Evolutionary conservation across 1,139 yeast species (phyloP).

Genomic region (Yamadazyma aaseri): DNA sequence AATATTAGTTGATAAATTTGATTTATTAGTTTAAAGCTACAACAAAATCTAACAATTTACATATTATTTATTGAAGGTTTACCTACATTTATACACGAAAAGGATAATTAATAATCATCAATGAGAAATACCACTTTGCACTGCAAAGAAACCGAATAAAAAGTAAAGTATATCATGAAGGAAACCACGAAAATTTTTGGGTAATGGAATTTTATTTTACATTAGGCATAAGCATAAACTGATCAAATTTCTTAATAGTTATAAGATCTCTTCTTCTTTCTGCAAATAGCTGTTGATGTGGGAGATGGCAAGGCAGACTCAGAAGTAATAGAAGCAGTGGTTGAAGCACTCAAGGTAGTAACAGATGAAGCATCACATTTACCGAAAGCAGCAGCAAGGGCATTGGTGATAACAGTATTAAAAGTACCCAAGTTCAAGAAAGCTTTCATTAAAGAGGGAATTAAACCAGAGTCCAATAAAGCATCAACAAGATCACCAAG

Average conservation of each 20-base stretch:
- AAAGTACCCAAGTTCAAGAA: constrained; percentile 43
- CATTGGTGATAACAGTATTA: constrained; percentile 41
- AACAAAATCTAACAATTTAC: constrained; percentile 1
- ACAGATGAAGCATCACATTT: constrained; percentile 36
- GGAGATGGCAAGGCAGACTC: constrained; percentile 17
- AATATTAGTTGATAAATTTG: too few species aligned
- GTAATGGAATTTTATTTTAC: constrained; percentile 9
- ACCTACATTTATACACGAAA: constrained; percentile 11
- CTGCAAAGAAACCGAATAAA: constrained; percentile 2
- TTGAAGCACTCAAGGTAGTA: constrained; percentile 21
- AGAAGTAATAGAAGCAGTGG: constrained; percentile 20
- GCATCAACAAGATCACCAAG: constrained; percentile 30
- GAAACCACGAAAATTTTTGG: constrained; percentile 12
- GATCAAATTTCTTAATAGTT: constrained; percentile 14
- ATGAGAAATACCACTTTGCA: constrained; percentile 1
- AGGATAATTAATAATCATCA: background rate
- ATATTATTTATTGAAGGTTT: constrained; percentile 4
- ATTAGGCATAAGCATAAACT: background rate
- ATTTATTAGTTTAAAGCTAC: too few species aligned
- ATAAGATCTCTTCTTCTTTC: constrained; percentile 20
- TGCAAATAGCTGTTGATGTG: constrained; percentile 16
- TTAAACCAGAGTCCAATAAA: constrained; percentile 37
- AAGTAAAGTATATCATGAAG: constrained; percentile 8
- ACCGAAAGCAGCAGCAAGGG: constrained; percentile 47
- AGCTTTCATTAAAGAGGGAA: constrained; percentile 36